A percentile compares a stretch with the other conserved stretches of the same genome.
Conservation (phyloP, 345 rosid genomes). For the Citrus glauca region DNA sequence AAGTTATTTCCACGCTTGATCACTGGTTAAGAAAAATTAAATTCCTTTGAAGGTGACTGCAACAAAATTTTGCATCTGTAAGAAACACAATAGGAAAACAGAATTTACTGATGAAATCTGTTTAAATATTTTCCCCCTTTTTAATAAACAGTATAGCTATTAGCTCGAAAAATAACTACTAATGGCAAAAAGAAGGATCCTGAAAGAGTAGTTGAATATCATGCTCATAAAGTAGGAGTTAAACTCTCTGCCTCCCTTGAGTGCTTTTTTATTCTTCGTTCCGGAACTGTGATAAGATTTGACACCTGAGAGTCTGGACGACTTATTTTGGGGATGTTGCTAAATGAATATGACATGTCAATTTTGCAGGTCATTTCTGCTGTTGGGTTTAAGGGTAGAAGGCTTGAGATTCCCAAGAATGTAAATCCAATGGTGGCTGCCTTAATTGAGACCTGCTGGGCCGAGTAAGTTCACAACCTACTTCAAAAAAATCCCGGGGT, state of each 20-base stretch:
- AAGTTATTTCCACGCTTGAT: neutral
- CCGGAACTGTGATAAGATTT: neutral
- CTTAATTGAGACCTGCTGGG: slow-evolving; percentile 47
- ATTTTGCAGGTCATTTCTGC: slow-evolving; percentile 46
- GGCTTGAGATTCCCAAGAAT: slow-evolving; percentile 49
- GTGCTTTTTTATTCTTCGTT: neutral
- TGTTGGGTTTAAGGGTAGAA: slow-evolving; percentile 44
- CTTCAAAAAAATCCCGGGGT: neutral
- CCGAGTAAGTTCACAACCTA: slow-evolving; percentile 29
- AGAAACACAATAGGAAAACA: neutral
- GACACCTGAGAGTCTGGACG: neutral
- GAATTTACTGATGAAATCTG: neutral
- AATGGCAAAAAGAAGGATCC: neutral
- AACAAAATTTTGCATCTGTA: neutral
- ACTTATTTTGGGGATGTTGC: neutral
- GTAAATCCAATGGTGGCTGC: slow-evolving; percentile 36
- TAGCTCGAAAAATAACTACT: neutral
- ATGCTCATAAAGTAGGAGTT: neutral
- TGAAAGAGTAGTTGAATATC: neutral
- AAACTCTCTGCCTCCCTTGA: neutral
- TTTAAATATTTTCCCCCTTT: neutral
- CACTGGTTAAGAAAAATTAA: neutral
- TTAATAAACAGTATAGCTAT: neutral
- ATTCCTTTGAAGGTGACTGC: neutral
- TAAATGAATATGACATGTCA: neutral